Conservation (phyloP, 2,329 filamentous ascomycete species). For the Aulographum hederae region DNA sequence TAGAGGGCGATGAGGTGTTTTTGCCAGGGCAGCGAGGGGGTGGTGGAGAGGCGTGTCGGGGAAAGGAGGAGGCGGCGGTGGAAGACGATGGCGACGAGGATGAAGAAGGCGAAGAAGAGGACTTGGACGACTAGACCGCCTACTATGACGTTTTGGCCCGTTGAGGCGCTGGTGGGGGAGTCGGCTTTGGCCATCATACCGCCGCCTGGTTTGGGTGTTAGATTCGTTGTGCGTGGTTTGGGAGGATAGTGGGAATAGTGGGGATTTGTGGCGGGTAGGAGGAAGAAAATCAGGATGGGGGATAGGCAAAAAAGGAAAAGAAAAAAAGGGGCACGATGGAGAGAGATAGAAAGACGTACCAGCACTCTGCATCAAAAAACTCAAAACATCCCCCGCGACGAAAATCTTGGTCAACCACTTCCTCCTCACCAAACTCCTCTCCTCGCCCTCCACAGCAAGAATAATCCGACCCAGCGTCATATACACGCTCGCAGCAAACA, state of each 20-base stretch:
- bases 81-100: conserved; percentile 14
- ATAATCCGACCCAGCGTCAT: conserved; percentile 30
- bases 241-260: neutral
- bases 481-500: conserved; percentile 32
- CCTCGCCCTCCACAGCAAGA: conserved; percentile 20
- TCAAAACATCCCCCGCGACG: conserved; percentile 28
- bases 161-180: conserved; percentile 11
- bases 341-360: conserved; percentile 7
- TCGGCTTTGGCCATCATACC: conserved; percentile 19
- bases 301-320: neutral
- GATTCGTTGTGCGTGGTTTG: neutral
- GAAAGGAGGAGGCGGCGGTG: conserved; percentile 9
- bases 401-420: conserved; percentile 29
- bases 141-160: conserved; percentile 26
- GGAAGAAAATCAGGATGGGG: neutral
- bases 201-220: conserved; percentile 15
- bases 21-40: conserved; percentile 15
- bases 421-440: conserved; percentile 22
- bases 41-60: conserved; percentile 7
- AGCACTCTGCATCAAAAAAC: conserved; percentile 26
- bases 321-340: neutral
- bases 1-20: conserved; percentile 26
- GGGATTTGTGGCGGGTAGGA: neutral
- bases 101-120: conserved; percentile 31
- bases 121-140: conserved; percentile 31